Conservation (phyloP, 495 filamentous ascomycete species). For the Parmelia sp. region DNA sequence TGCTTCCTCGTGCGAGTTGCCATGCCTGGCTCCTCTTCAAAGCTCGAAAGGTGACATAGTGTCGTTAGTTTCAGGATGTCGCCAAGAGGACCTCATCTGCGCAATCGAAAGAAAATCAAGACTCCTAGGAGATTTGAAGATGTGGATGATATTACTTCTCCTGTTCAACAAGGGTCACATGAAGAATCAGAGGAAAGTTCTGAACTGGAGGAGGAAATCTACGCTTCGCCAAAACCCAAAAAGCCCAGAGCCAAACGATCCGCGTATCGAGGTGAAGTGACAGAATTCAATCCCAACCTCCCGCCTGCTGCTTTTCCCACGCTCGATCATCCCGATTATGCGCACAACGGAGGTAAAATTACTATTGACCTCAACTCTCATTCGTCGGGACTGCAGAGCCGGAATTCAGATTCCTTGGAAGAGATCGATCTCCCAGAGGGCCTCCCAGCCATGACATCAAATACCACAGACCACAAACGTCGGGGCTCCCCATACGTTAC, state of each 20-base stretch:
- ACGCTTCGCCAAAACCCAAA: conserved; percentile 6
- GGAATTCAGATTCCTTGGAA: background rate
- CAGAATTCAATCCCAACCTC: conserved; percentile 39
- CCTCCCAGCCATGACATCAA: background rate
- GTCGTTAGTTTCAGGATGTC: background rate
- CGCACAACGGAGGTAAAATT: conserved; percentile 2
- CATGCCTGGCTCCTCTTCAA: background rate
- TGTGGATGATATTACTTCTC: background rate
- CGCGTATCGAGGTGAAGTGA: conserved; percentile 13
- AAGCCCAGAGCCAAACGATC: background rate
- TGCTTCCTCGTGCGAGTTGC: background rate
- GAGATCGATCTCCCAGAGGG: background rate
- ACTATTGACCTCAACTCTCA: background rate
- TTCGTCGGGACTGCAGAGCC: background rate
- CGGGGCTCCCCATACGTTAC: background rate
- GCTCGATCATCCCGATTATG: conserved; percentile 18
- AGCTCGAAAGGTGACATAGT: background rate
- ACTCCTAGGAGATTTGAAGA: conserved; percentile 15
- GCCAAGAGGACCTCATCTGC: conserved; percentile 4
- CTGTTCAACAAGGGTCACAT: background rate
- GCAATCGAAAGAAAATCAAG: conserved; percentile 11
- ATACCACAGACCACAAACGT: background rate
- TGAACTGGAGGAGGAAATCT: conserved; percentile 6
- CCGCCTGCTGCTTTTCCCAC: conserved; percentile 43
- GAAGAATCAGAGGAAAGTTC: background rate